phyloP scores from a whole-genome alignment of 1,284 basidiomycete species.

The Acaromyces ingoldii region DNA sequence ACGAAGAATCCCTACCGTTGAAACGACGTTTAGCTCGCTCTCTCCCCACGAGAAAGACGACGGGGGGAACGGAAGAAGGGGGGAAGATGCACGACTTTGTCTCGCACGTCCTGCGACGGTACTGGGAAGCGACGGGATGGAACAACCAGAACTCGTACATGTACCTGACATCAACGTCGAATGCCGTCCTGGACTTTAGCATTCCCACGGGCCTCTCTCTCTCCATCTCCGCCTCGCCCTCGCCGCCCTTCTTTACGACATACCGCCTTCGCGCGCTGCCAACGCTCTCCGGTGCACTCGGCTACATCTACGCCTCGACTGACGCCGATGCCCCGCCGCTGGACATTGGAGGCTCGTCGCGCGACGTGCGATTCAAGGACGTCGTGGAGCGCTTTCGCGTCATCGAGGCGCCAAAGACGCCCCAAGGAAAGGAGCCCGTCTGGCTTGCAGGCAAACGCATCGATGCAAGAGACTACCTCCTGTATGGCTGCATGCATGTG shows the following conservation, averaged over 20 bases:
- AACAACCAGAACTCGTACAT: constrained; percentile 91
- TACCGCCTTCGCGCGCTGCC: constrained; percentile 88
- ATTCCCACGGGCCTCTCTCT: constrained; percentile 73
- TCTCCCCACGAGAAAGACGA: too few relatives aligned
- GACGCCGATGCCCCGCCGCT: constrained; percentile 55
- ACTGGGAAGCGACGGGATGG: constrained; percentile 87
- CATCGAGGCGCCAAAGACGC: constrained; percentile 71
- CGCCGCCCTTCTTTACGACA: constrained; percentile 74
- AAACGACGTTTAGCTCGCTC: too few relatives aligned
- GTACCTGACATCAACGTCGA: constrained; percentile 78
- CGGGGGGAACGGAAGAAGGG: too few relatives aligned
- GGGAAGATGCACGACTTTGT: constrained; percentile 51
- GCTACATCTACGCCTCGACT: constrained; percentile 73
- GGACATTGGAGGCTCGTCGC: constrained; percentile 17
- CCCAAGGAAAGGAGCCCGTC: constrained; percentile 68
- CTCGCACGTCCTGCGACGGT: constrained; percentile 76
- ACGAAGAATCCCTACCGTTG: too few relatives aligned
- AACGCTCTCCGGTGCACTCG: constrained; percentile 81
- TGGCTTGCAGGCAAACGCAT: constrained; percentile 73
- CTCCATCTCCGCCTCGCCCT: constrained; percentile 80
- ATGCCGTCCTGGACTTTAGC: constrained; percentile 69
- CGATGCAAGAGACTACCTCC: constrained; percentile 72
- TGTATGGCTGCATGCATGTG: constrained; percentile 87
- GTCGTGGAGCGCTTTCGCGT: constrained; percentile 65
- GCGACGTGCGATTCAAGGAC: constrained; percentile 73